phyloP scores from a whole-genome alignment of 73 alveolate species.

The Paramecium bursaria region DNA sequence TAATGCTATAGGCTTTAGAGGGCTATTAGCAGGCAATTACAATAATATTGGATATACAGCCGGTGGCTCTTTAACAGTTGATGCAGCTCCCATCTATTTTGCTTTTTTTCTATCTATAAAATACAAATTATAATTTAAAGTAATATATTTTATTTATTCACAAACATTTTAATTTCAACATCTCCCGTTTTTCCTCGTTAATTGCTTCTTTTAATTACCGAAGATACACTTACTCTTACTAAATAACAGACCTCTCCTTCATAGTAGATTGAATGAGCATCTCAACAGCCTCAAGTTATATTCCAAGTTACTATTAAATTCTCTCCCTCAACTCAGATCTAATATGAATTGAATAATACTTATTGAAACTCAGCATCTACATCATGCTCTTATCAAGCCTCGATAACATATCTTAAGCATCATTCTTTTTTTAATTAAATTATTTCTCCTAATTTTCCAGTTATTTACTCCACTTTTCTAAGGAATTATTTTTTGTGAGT shows the following conservation, averaged over 20 bases:
- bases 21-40: background rate
- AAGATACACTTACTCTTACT: background rate
- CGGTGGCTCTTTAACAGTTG: background rate
- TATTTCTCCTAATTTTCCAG: background rate
- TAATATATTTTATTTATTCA: no score
- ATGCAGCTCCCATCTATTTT: background rate
- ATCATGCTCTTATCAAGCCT: background rate
- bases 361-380: background rate
- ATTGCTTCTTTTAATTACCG: background rate
- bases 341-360: background rate
- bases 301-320: background rate
- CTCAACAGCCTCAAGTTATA: background rate
- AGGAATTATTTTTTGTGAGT: no score
- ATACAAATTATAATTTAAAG: no score
- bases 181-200: background rate
- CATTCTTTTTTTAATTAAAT: no score
- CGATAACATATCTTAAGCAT: background rate
- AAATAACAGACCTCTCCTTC: background rate
- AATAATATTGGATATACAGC: background rate
- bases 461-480: background rate
- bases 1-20: no score
- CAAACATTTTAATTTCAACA: background rate
- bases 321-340: background rate
- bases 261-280: background rate
- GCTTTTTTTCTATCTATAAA: no score